A percentile compares a stretch with the other conserved stretches of the same genome.
phyloP scores from a whole-genome alignment of 2,329 filamentous ascomycete species.

The Chrysosporium keratinophilum region DNA sequence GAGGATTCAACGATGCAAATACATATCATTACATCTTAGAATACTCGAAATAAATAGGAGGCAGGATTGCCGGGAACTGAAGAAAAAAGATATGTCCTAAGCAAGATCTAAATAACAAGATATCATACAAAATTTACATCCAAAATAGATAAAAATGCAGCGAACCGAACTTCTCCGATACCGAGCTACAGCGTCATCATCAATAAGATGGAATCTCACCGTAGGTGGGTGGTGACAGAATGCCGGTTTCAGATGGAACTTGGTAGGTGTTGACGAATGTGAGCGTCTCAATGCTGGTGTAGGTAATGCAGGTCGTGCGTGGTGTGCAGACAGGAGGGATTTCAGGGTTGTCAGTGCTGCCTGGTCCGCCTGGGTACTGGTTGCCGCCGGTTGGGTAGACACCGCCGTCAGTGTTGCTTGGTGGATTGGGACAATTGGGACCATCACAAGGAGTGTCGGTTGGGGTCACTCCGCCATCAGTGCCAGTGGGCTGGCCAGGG shows the following conservation, averaged over 20 bases:
- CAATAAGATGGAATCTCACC: background rate
- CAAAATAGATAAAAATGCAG: too few relatives aligned
- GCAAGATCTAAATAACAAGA: too few relatives aligned
- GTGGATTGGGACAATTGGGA: background rate
- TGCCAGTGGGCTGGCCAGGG: background rate
- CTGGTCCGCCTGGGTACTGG: too few relatives aligned
- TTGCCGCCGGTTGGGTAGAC: background rate
- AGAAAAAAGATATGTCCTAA: too few relatives aligned
- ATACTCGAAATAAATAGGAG: too few relatives aligned
- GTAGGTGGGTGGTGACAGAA: background rate
- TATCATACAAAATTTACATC: too few relatives aligned
- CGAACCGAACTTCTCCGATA: too few relatives aligned
- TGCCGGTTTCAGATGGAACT: background rate
- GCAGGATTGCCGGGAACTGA: too few relatives aligned
- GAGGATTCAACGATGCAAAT: too few relatives aligned
- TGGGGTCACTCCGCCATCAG: background rate
- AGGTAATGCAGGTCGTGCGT: slow-evolving; percentile 7
- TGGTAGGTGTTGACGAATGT: background rate
- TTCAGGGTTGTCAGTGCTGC: background rate
- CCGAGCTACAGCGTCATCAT: slow-evolving; percentile 1
- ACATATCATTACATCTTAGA: too few relatives aligned
- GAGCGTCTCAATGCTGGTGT: slow-evolving; percentile 6
- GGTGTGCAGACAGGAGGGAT: background rate
- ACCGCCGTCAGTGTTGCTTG: background rate
- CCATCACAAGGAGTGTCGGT: background rate